A percentile compares a stretch with the other conserved stretches of the same genome.
Evolutionary conservation across 768 basidiomycete species (phyloP).

Genomic region (Tulasnella sp.): DNA sequence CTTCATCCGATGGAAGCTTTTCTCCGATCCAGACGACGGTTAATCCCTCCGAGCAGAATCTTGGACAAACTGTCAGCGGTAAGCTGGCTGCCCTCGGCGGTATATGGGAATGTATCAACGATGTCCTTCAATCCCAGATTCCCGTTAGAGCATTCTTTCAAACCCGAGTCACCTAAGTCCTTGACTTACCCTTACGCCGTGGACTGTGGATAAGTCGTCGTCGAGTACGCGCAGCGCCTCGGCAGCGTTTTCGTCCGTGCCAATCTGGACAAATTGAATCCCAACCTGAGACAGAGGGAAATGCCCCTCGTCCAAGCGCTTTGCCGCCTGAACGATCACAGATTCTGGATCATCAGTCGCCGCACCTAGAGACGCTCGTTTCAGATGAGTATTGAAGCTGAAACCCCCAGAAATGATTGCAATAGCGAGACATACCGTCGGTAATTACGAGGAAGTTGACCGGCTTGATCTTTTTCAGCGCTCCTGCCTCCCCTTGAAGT

Average conservation of each 20-base stretch:
- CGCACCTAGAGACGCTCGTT: slow-evolving; percentile 4
- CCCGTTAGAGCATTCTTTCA: neutral
- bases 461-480: slow-evolving; percentile 35
- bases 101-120: slow-evolving; percentile 54
- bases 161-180: neutral
- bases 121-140: slow-evolving; percentile 38
- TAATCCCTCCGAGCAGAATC: slow-evolving; percentile 55
- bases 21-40: slow-evolving; percentile 36
- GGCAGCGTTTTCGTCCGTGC: slow-evolving; percentile 23
- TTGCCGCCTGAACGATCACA: slow-evolving; percentile 22
- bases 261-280: slow-evolving; percentile 29
- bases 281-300: slow-evolving; percentile 29
- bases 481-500: slow-evolving; percentile 18
- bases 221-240: slow-evolving; percentile 40
- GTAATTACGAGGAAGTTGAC: slow-evolving; percentile 51
- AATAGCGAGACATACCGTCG: slow-evolving; percentile 38
- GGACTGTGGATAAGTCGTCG: slow-evolving; percentile 35
- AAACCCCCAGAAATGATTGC: neutral
- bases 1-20: slow-evolving; percentile 2
- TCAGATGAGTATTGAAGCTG: neutral
- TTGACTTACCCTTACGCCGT: slow-evolving; percentile 36
- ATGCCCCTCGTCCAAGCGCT: slow-evolving; percentile 25
- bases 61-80: slow-evolving; percentile 43
- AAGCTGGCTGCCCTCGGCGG: slow-evolving; percentile 27
- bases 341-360: slow-evolving; percentile 20